Base-by-base conservation (phyloP, 2,329 filamentous ascomycete species). In the Phaeomoniella chlamydospora region DNA sequence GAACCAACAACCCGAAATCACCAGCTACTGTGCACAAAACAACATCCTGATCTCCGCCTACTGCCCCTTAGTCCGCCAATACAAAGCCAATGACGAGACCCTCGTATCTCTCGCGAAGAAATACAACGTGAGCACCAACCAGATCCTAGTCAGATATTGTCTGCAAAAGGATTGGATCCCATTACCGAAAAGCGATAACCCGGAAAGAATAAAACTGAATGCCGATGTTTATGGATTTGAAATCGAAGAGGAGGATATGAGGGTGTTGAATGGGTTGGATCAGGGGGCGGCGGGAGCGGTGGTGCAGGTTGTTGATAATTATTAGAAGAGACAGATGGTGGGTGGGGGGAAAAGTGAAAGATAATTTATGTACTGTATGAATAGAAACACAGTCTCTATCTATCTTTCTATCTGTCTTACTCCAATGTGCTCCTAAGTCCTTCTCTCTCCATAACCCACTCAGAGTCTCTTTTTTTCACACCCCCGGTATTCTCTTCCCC, bases 71-170 rank as follows among this genome's bases (percentile, higher is more conserved):
- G 65, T 77, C n/a, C 64, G 73, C 31, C 86, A 82, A 38, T 62
- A 80, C 59, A 77, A 84, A 45, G 75, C 77, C 43, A 73, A 77
- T 29, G 80, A 92, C 43, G 61, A 70, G 42, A 72, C 69, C 10
- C 61, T 90, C 18, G 66, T 70, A 40, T 64, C 64, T 11, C 58
- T 92, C 38, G 73, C 77, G 1, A 63, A 77, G 47, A 87, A 85
- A 60, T 73, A 90, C 53, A 66, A 65, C 43, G 86, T 80, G 60
- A 72, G 72, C 5, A 72, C 79, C 40, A 79, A 81, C 6, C 86
- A 93, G 64, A 61, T 93, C 6, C 57, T 94, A 49, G 60, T 93
- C 34, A 70, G 85, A 43, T 94, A 84, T 70, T 81, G 80, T 45
- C 55, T 93, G 56, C 81, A 93, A 57, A 87, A 83, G 59, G 79